Conservation (phyloP, 1,284 basidiomycete species). For the Pseudozyma sp. region DNA sequence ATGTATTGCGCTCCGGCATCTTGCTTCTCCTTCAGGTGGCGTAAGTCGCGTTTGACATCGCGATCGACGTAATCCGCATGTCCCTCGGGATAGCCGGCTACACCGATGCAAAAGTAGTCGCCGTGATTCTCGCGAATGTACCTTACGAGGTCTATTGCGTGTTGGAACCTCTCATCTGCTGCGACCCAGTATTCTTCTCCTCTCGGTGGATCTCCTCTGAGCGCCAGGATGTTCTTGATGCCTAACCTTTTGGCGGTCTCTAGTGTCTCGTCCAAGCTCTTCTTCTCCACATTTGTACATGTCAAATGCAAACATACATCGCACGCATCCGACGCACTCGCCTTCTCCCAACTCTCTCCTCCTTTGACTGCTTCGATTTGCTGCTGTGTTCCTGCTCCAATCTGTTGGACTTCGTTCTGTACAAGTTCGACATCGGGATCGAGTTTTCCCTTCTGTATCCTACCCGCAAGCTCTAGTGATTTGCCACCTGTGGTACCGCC, state of each 20-base stretch:
- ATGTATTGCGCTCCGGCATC: slow-evolving; percentile 96
- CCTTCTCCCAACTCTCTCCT: slow-evolving; percentile 21
- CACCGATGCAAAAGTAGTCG: slow-evolving; percentile 89
- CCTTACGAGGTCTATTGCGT: slow-evolving; percentile 87
- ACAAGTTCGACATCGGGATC: slow-evolving; percentile 39
- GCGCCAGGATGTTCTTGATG: slow-evolving; percentile 89
- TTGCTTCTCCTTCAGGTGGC: slow-evolving; percentile 85
- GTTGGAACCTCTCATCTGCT: slow-evolving; percentile 84
- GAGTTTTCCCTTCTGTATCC: slow-evolving; percentile 60
- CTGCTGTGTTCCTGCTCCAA: slow-evolving; percentile 13
- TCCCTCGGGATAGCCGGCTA: slow-evolving; percentile 94
- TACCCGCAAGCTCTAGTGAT: slow-evolving; percentile 79
- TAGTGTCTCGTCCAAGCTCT: slow-evolving; percentile 79
- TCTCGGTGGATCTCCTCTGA: slow-evolving; percentile 87
- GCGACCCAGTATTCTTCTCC: slow-evolving; percentile 92
- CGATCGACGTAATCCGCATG: slow-evolving; percentile 76
- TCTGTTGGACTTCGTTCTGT: slow-evolving; percentile 12
- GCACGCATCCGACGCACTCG: slow-evolving; percentile 78
- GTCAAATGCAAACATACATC: slow-evolving; percentile 95
- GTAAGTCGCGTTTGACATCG: slow-evolving; percentile 78
- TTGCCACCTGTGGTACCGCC: slow-evolving; percentile 92
- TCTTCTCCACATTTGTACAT: slow-evolving; percentile 91
- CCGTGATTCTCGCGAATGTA: slow-evolving; percentile 91
- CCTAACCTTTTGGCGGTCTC: slow-evolving; percentile 83
- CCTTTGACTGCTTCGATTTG: slow-evolving; percentile 26